Conservation (phyloP, 169 alveolate species). For the Eimeria nieschulzi region DNA sequence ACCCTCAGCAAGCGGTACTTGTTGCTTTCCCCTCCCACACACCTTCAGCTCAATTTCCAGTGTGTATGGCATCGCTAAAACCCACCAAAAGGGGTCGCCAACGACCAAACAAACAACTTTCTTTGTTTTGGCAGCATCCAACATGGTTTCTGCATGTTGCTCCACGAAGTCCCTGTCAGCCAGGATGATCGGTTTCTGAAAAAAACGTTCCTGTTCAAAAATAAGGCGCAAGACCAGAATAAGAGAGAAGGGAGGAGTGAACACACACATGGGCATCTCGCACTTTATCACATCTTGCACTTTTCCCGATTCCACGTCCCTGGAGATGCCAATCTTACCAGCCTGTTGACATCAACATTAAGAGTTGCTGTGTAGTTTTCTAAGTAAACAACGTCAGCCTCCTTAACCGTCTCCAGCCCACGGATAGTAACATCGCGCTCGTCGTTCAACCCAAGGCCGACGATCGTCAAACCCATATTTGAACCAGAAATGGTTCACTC, state of each 20-base stretch:
- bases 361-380: conserved; percentile 91
- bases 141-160: conserved; percentile 84
- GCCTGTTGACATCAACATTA: conserved; percentile 81
- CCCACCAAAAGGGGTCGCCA: conserved; percentile 90
- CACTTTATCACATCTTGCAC: too few species aligned
- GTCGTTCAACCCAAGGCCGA: conserved; percentile 91
- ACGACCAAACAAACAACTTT: conserved; percentile 89
- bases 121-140: conserved; percentile 81
- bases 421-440: conserved; percentile 87
- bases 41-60: not conserved
- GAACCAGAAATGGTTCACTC: too few species aligned
- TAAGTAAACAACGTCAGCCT: conserved; percentile 85
- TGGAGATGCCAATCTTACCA: conserved; percentile 74
- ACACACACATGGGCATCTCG: too few species aligned
- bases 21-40: not conserved
- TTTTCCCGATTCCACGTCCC: too few species aligned
- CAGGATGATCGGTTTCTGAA: conserved; percentile 72
- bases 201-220: conserved; percentile 65
- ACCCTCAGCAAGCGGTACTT: not conserved
- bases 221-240: too few species aligned
- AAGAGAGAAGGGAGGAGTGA: too few species aligned
- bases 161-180: conserved; percentile 92
- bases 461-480: conserved; percentile 81
- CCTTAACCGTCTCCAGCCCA: conserved; percentile 85
- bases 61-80: not conserved